Base-by-base conservation (phyloP, 169 alveolate species). In the Toxoplasma gondii region DNA sequence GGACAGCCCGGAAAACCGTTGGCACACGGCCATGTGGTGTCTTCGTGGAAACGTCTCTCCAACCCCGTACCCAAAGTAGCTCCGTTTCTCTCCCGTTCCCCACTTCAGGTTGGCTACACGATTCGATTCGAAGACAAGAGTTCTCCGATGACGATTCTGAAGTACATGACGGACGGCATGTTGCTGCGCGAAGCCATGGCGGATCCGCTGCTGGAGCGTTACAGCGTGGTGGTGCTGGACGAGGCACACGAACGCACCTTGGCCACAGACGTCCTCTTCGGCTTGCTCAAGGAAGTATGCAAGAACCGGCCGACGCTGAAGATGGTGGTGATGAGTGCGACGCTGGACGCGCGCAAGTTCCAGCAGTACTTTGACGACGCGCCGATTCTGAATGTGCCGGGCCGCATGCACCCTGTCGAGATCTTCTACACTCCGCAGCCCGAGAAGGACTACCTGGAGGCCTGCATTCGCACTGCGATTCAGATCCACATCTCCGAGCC, bases 161-260 rank as follows among this genome's bases (percentile, higher is more conserved):
- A 98, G 95, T 99, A 98, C 96, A 98, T 99, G 99, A 99, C 99
- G 12, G 99, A 99, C 93, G 99, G 99, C 45, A 99, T 99, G 99
- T 98, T 99, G 31, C 95, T 99, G 45, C 96, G 99, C 94, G 99
- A 99, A 96, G 99, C 99, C 27, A 96, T 99, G 44, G 96, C 98
- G 29, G 99, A 99, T 95, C 97, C 98, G 39, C 95, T 97, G 94
- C 96, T 99, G 88, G 88, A 97, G 27, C 96, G 97, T 45, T 99
- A 99, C 96, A 98, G 99, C 80, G 99, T 98, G 53, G 98, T 99
- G 39, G 98, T 99, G 96, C 97, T 99, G 43, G 99, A 99, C 96
- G 99, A 99, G 92, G 99, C 99, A 19, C 99, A 99, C 96, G 99
- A 99, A 95, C 97, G 99, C 91, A 98, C 99, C 53, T 98, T 99